A percentile compares a stretch with the other conserved stretches of the same genome.
Conservation (phyloP, 176 grass and related monocot species). For the Stipa capillata region DNA sequence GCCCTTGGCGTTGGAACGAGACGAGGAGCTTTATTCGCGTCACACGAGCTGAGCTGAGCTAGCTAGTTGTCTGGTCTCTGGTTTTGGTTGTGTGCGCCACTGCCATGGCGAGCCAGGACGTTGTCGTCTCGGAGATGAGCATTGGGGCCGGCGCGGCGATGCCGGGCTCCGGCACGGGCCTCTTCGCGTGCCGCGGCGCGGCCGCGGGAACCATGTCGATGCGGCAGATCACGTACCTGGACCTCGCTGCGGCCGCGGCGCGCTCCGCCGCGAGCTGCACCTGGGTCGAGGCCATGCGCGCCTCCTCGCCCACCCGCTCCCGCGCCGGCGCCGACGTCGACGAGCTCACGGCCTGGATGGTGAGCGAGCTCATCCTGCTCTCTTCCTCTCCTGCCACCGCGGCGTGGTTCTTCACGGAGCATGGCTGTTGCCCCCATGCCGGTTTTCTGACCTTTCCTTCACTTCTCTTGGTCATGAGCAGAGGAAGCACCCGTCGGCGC, state of each 20-base stretch:
- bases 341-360: slow-evolving; percentile 58
- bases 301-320: slow-evolving; percentile 86
- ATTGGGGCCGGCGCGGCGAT: slow-evolving; percentile 46
- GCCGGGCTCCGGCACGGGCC: slow-evolving; percentile 32
- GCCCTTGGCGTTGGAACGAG: not conserved
- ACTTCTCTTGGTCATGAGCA: slow-evolving; percentile 12
- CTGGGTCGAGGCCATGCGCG: slow-evolving; percentile 80
- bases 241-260: slow-evolving; percentile 40
- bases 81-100: slow-evolving; percentile 2
- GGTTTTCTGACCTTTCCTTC: not conserved
- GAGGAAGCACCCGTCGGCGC: slow-evolving; percentile 90
- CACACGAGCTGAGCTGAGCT: not conserved
- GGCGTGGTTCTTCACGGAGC: not conserved
- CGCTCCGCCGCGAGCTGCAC: slow-evolving; percentile 38
- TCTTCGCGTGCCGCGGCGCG: slow-evolving; percentile 37
- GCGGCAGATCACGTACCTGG: slow-evolving; percentile 54
- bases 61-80: not conserved
- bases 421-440: not conserved
- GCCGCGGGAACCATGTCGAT: slow-evolving; percentile 44
- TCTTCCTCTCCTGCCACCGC: too few species aligned
- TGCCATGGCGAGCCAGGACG: slow-evolving; percentile 86
- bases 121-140: slow-evolving; percentile 68
- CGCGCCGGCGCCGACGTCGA: slow-evolving; percentile 39
- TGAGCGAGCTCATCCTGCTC: slow-evolving; percentile 22
- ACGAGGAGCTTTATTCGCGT: not conserved